phyloP scores from a whole-genome alignment of 2,329 filamentous ascomycete species.

The Lecanicillium sp. region DNA sequence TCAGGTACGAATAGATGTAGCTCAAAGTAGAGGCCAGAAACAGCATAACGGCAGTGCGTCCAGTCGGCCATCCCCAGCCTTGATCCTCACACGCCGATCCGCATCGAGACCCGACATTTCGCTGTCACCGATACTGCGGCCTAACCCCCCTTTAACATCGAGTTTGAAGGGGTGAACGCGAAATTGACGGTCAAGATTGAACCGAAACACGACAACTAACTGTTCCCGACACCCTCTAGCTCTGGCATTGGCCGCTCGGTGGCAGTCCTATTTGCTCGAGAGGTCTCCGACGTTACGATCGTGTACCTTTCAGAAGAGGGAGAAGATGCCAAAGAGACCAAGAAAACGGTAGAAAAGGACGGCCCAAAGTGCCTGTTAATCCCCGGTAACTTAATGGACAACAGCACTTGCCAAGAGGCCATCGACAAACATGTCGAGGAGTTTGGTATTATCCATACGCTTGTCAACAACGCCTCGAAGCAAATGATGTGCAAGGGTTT shows the following conservation, averaged over 20 bases:
- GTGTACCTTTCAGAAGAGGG: constrained; percentile 51
- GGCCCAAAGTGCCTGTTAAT: constrained; percentile 42
- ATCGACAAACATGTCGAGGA: constrained; percentile 48
- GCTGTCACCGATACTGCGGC: too few species aligned
- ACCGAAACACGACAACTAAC: too few species aligned
- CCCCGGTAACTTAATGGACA: constrained; percentile 42
- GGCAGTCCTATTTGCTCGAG: constrained; percentile 50
- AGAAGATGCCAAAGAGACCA: constrained; percentile 48
- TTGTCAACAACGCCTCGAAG: constrained; percentile 55
- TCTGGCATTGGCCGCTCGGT: constrained; percentile 50
- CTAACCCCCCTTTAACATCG: too few species aligned
- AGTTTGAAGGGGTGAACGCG: too few species aligned
- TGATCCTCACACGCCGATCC: too few species aligned
- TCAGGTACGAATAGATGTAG: too few species aligned
- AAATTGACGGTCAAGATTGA: too few species aligned
- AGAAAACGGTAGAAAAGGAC: constrained; percentile 45
- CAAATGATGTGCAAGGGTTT: constrained; percentile 49
- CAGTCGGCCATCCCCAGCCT: too few species aligned
- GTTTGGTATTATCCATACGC: constrained; percentile 39
- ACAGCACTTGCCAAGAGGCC: constrained; percentile 42
- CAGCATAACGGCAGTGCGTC: too few species aligned
- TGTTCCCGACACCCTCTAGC: too few species aligned
- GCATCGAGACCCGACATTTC: too few species aligned
- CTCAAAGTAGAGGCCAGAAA: too few species aligned
- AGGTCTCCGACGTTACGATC: constrained; percentile 52